A percentile compares a stretch with the other conserved stretches of the same genome.
phyloP scores from a whole-genome alignment of 2,329 filamentous ascomycete species.

The Fusarium equiseti region DNA sequence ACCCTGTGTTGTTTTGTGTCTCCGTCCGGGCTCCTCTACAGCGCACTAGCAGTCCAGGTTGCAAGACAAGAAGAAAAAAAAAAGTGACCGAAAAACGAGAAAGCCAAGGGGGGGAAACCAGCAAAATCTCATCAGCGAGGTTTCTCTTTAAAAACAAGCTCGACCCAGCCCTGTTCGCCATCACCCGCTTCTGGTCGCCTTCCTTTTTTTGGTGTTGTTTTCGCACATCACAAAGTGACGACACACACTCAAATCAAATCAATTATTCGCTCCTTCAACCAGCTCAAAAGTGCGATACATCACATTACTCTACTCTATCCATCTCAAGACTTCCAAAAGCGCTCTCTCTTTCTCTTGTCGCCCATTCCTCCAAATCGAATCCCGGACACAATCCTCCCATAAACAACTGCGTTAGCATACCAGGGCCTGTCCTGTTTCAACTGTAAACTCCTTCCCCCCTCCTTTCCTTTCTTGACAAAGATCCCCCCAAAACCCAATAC shows the following conservation, averaged over 20 bases:
- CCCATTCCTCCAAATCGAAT: slow-evolving; percentile 7
- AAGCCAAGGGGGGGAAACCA: background rate
- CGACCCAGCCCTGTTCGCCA: slow-evolving; percentile 26
- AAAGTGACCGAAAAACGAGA: slow-evolving; percentile 7
- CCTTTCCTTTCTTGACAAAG: slow-evolving; percentile 30
- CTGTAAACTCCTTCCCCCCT: slow-evolving; percentile 37
- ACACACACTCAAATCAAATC: slow-evolving; percentile 15
- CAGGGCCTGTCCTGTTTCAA: slow-evolving; percentile 28
- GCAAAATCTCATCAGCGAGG: slow-evolving; percentile 19
- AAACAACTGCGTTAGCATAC: slow-evolving; percentile 32
- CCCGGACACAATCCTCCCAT: slow-evolving; percentile 23
- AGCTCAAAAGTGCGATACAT: background rate
- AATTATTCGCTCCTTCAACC: background rate
- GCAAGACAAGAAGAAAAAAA: background rate
- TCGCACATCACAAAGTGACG: slow-evolving; percentile 34
- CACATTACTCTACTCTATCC: background rate
- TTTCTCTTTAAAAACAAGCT: slow-evolving; percentile 41
- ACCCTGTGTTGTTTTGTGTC: slow-evolving; percentile 33
- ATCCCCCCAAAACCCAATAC: slow-evolving; percentile 36
- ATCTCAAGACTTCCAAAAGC: background rate
- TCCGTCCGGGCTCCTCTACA: slow-evolving; percentile 28
- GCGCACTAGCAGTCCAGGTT: slow-evolving; percentile 29
- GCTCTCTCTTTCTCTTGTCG: slow-evolving; percentile 7
- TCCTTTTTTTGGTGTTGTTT: slow-evolving; percentile 34
- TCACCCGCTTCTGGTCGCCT: slow-evolving; percentile 28